Evolutionary conservation across 768 basidiomycete genomes (phyloP).

Genomic region (Leccinellum luteum): DNA sequence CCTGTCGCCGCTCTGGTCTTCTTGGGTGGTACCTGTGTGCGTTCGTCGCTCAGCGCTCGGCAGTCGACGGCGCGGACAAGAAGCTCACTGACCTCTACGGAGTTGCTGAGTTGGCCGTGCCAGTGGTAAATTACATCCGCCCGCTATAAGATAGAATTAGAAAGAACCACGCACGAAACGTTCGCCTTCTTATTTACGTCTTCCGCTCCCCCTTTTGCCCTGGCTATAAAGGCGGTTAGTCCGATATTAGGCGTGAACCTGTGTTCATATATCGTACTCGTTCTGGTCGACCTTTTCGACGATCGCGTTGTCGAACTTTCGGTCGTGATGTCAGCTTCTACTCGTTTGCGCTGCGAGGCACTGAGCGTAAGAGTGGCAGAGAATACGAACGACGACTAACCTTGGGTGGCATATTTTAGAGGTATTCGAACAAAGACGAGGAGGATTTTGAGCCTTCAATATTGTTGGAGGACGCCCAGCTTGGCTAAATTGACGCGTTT

Average conservation of each 20-base stretch:
- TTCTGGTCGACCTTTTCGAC: conserved; percentile 46
- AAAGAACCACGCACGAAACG: conserved; percentile 26
- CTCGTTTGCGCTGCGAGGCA: conserved; percentile 55
- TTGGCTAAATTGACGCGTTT: conserved; percentile 24
- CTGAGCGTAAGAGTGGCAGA: conserved; percentile 17
- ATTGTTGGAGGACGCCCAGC: no score
- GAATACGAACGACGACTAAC: conserved; percentile 18
- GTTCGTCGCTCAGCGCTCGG: background rate
- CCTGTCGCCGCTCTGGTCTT: conserved; percentile 36
- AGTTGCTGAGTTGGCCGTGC: conserved; percentile 16
- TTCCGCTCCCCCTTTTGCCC: conserved; percentile 10
- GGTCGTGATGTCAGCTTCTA: conserved; percentile 34
- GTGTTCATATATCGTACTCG: conserved; percentile 18
- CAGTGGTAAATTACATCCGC: conserved; percentile 11
- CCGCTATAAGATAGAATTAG: background rate
- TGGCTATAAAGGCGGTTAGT: conserved; percentile 13
- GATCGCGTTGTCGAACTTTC: conserved; percentile 39
- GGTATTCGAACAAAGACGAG: background rate
- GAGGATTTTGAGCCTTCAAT: no score
- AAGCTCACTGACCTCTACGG: conserved; percentile 27
- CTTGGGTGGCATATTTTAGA: conserved; percentile 37
- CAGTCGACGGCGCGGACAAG: background rate
- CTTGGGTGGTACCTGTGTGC: conserved; percentile 38
- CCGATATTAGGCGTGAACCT: conserved; percentile 10
- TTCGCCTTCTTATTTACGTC: conserved; percentile 7